These are phyloP conservation scores for Vararia minispora DNA, from an alignment of 768 basidiomycete genomes.

Conservation along the genomic window DNA sequence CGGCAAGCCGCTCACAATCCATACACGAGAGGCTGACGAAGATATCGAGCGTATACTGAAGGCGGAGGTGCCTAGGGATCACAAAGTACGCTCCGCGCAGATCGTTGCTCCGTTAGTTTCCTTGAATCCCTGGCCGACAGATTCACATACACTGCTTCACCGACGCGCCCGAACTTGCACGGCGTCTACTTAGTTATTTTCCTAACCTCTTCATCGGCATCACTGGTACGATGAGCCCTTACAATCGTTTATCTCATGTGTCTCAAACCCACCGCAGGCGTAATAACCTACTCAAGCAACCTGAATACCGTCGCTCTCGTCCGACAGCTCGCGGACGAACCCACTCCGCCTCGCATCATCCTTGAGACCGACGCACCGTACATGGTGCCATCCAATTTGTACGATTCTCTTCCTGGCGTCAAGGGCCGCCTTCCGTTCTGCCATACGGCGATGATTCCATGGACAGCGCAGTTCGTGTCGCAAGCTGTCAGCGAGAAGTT, in stretches of 20 bases:
- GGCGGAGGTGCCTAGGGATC: conserved; percentile 59
- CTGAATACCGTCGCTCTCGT: conserved; percentile 58
- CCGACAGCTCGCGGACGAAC: conserved; percentile 25
- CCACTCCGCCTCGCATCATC: conserved; percentile 26
- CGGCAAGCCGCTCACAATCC: conserved; percentile 73
- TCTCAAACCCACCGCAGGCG: conserved; percentile 31
- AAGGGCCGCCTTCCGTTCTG: conserved; percentile 60
- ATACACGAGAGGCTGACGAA: conserved; percentile 77
- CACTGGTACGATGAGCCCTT: conserved; percentile 51
- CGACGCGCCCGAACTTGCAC: conserved; percentile 66
- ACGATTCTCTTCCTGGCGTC: conserved; percentile 35
- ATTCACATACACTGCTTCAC: conserved; percentile 89
- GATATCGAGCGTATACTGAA: conserved; percentile 75
- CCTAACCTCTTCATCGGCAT: conserved; percentile 78
- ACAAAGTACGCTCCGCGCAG: conserved; percentile 37
- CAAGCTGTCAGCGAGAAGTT: conserved; percentile 31
- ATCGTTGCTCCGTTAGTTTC: background rate
- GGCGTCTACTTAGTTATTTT: conserved; percentile 61
- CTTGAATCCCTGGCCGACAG: conserved; percentile 21
- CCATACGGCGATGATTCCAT: conserved; percentile 76
- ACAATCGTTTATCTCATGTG: background rate
- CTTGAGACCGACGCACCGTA: conserved; percentile 84
- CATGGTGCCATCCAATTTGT: conserved; percentile 75
- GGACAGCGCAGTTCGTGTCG: conserved; percentile 72
- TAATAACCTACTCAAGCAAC: conserved; percentile 73